Evolutionary conservation across 495 filamentous ascomycete genomes (phyloP).

Genomic region (Aspergillus kassunensis): DNA sequence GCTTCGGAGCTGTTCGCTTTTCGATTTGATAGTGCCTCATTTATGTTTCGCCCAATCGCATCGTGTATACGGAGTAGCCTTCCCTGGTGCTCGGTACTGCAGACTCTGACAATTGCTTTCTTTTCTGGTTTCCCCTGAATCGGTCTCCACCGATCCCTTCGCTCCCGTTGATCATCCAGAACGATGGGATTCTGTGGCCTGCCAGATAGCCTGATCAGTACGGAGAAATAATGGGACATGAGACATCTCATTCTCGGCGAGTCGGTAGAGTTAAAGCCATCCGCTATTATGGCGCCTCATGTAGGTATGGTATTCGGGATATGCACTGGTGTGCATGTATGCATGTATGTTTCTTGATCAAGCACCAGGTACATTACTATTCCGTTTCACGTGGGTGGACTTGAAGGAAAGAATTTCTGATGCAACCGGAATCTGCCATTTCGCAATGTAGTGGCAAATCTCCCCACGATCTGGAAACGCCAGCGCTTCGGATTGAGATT

Average conservation of each 20-base stretch:
- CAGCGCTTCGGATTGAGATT: constrained; percentile 8
- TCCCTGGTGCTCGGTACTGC: background rate
- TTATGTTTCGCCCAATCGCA: background rate
- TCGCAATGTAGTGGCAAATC: constrained; percentile 23
- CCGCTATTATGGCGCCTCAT: too few species aligned
- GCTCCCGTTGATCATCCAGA: constrained; percentile 3
- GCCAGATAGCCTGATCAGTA: too few species aligned
- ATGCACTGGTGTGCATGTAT: too few species aligned
- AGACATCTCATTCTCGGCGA: too few species aligned
- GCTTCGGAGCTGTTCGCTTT: constrained; percentile 12
- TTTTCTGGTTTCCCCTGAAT: constrained; percentile 10
- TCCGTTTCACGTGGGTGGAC: background rate
- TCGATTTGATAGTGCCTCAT: background rate
- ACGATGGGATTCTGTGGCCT: background rate
- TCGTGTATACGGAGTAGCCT: background rate
- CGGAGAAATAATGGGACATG: background rate
- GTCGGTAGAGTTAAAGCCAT: too few species aligned
- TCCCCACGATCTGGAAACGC: constrained; percentile 24
- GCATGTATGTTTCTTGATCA: too few species aligned
- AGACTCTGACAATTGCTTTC: constrained; percentile 6
- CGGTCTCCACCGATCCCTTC: constrained; percentile 4
- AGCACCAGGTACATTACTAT: too few species aligned
- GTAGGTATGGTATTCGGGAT: too few species aligned
- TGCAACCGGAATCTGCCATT: constrained; percentile 18
- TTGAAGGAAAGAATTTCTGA: constrained; percentile 10